Evolutionary conservation across 1,284 basidiomycete genomes (phyloP), one percentile per base, ranked within the genome.

Genomic region (Marasmius sp.): DNA sequence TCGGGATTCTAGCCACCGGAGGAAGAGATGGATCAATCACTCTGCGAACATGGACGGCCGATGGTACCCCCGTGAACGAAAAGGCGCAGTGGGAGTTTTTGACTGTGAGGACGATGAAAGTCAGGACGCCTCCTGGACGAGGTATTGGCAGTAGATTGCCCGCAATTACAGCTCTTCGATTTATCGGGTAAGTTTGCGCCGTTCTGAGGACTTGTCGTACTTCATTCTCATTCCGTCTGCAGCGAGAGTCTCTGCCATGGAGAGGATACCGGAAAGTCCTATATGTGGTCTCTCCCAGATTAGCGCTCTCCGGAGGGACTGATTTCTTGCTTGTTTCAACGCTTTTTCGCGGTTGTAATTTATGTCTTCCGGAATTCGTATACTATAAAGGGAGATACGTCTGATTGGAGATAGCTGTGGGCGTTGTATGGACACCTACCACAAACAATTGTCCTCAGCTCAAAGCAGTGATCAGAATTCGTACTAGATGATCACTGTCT

Each of bases 1-100:
- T 86, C 0, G 88, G 88, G 2, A 76, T 93, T 7, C 78, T 93
- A 27, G 91, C 89, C 0, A 87, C 86, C 1, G 91, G 88, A 3
- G 80, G 82, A 9, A 78, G 81, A 0, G 87, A 91, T 65, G 91
- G 91, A 6, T 81, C 82, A 0, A 87, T 91, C 63, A 82, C 82
- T 0, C 74, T 93, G 22, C 75, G 88, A 54, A 91, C 91, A 0
- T 93, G 91, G 92, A 89, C 85, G 39, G 80, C 88, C 1, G 84
- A 90, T 65, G 83, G 83, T n/a, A 89, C 88, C 0, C 85, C 83
- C 1, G 73, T 79, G 61, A 85, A 80, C 3, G 80, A 85, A 69
- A 84, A 80, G 64, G 88, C 90, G 0, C 77, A 76, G 59, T 93
- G 91, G 91, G 81, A 88, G 67, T 92, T 93, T 70, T 72, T 85